Percentiles rank a stretch among this genome's conserved stretches.
These are phyloP conservation scores for Lomentospora prolificans DNA, from an alignment of 2,329 filamentous ascomycete genomes.

Conservation along the genomic window DNA sequence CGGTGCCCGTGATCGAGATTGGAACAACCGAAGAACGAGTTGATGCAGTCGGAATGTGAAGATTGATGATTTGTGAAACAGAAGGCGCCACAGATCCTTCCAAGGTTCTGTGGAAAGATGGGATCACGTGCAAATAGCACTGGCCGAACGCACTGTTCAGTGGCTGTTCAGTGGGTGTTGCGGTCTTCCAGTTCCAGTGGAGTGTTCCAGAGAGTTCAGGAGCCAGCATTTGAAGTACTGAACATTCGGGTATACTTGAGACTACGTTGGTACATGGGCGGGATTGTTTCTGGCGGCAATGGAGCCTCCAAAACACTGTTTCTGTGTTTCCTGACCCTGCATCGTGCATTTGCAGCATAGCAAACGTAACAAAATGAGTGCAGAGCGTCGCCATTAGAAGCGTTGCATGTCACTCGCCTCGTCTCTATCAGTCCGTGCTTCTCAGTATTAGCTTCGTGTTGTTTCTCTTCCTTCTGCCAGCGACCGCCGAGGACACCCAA, in stretches of 20 bases:
- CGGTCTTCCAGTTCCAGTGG: too few species aligned
- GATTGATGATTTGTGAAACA: not conserved
- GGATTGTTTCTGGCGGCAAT: not conserved
- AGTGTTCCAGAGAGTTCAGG: too few species aligned
- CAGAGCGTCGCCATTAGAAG: not conserved
- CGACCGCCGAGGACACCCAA: not conserved
- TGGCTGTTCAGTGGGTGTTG: too few species aligned
- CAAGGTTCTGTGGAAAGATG: too few species aligned
- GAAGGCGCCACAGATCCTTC: not conserved
- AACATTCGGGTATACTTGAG: too few species aligned
- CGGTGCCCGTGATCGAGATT: not conserved
- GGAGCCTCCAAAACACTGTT: not conserved
- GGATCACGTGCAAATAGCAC: too few species aligned
- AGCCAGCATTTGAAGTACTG: too few species aligned
- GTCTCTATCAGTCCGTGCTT: not conserved
- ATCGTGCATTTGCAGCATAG: not conserved
- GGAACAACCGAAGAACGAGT: not conserved
- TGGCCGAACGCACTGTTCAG: too few species aligned
- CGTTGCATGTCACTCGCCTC: not conserved
- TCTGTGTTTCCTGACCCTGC: not conserved
- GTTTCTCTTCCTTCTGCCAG: not conserved
- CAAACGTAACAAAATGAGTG: not conserved
- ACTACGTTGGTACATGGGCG: too few species aligned
- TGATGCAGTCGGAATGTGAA: not conserved
- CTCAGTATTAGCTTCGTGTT: not conserved